Evolutionary conservation across 1,139 yeast genomes (phyloP).

Genomic region (Meyerozyma guilliermondii): DNA sequence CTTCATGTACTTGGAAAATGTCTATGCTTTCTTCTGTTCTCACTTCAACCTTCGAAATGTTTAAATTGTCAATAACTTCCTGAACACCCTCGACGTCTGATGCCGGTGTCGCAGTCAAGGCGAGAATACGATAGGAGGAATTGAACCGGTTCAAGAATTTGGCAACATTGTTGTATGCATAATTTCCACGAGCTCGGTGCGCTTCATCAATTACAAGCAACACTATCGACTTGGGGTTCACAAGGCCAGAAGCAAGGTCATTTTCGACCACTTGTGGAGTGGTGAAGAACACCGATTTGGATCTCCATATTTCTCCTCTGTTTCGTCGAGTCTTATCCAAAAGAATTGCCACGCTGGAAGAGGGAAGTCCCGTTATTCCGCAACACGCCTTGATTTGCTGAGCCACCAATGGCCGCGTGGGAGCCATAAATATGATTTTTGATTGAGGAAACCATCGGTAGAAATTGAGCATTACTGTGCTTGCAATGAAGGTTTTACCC

Average conservation of each 20-base stretch:
- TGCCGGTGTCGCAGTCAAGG: constrained; percentile 95
- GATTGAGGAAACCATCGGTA: constrained; percentile 76
- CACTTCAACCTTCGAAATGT: constrained; percentile 74
- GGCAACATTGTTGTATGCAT: constrained; percentile 82
- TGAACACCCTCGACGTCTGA: constrained; percentile 86
- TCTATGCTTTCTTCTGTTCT: constrained; percentile 84
- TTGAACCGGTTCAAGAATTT: constrained; percentile 59
- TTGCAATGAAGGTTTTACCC: constrained; percentile 95
- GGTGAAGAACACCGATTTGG: constrained; percentile 78
- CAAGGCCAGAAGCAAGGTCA: constrained; percentile 69
- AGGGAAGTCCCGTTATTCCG: constrained; percentile 79
- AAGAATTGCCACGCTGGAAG: constrained; percentile 71
- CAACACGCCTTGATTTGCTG: constrained; percentile 95
- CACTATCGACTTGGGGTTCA: constrained; percentile 70
- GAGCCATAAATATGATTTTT: constrained; percentile 91
- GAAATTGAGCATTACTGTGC: constrained; percentile 88
- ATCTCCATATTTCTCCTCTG: constrained; percentile 70
- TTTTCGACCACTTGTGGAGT: constrained; percentile 97
- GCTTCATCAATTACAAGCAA: constrained; percentile 93
- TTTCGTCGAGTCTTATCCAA: constrained; percentile 65
- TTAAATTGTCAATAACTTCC: constrained; percentile 67
- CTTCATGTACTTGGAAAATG: constrained; percentile 73
- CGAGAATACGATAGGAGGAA: constrained; percentile 66
- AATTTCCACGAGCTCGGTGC: constrained; percentile 86
- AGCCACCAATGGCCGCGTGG: constrained; percentile 95